Evolutionary conservation across 495 filamentous ascomycete genomes (phyloP), one percentile per base, ranked within the genome.

Genomic region (Aspergillus indologenus): DNA sequence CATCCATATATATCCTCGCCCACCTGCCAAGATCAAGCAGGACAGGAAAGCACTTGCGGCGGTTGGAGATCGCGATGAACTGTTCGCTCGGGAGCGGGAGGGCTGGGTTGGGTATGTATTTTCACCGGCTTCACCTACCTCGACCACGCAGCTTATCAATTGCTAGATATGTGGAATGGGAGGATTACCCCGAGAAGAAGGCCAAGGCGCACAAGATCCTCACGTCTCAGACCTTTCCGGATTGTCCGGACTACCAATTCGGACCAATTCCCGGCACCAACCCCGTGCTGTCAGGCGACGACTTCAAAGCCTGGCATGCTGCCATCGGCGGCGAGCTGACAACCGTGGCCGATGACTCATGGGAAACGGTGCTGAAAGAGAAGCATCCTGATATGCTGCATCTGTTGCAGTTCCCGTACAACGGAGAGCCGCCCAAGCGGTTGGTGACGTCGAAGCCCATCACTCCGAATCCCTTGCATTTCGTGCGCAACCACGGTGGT

Each of bases 381-480:
- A 90, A 89, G 60, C 74, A 80, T 57, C 62, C 71, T 1, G 85
- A 87, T 61, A 89, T 89, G 86, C 67, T 84, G 17, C 87, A 90
- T 68, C 73, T 88, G 4, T 71, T 90, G 2, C 79, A 88, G 60
- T 90, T 89, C 59, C 87, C 86, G 0, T 89, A 89, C 71, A 89
- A 89, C 45, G 87, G 86, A 8, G 87, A 90, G 58, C 79, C 85
- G 0, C 84, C 83, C 0, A 77, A 80, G 46, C 71, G 61, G 53
- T 71, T 79, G 1, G 69, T 79, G 4, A 80, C 79, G 0, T 65
- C 71, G 19, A 71, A 81, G n/a, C 68, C 72, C 2, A 75, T 90
- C 60, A 89, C 86, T 0, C 75, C 77, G 0, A 89, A 87, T 51
- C 54, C 75, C 5, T 74, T 85, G 7, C 80, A 83, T 60, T 88